Evolutionary conservation across 1,139 yeast species (phyloP).

Genomic region (Protomyces gravidus): DNA sequence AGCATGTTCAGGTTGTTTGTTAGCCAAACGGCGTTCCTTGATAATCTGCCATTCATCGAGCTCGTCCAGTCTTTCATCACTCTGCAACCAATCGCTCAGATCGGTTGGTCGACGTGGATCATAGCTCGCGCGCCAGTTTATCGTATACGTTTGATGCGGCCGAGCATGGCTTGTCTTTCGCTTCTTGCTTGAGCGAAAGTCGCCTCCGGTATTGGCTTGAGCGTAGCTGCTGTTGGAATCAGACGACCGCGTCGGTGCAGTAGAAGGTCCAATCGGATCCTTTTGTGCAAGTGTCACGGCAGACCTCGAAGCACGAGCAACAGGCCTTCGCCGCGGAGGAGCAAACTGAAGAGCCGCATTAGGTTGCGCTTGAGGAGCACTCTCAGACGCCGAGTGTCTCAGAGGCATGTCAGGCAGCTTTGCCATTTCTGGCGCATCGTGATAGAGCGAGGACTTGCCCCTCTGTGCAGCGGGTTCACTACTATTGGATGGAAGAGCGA

Average conservation of each 20-base stretch:
- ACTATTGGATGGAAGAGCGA: not conserved
- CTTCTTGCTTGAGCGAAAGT: not conserved
- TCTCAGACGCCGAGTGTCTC: not conserved
- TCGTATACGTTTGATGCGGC: not conserved
- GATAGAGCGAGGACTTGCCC: slow-evolving; percentile 13
- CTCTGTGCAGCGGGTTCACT: not conserved
- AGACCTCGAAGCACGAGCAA: too few relatives aligned
- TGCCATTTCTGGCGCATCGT: not conserved
- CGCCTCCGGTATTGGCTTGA: not conserved
- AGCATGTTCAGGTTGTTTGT: not conserved
- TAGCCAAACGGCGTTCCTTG: not conserved
- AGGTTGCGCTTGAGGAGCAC: not conserved
- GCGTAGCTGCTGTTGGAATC: slow-evolving; percentile 7
- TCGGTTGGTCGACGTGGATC: slow-evolving; percentile 15
- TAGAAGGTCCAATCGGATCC: not conserved
- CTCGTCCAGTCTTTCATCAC: slow-evolving; percentile 7
- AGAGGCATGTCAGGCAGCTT: not conserved
- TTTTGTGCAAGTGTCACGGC: too few relatives aligned
- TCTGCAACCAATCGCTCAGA: slow-evolving; percentile 6
- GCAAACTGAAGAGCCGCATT: not conserved
- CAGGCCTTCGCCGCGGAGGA: not conserved
- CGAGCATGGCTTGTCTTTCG: not conserved
- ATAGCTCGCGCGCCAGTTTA: slow-evolving; percentile 12
- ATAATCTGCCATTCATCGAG: slow-evolving; percentile 5
- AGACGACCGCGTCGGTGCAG: slow-evolving; percentile 5